phyloP scores from a whole-genome alignment of 225 moss, liverwort and hornwort genomes.

The Asterella californica region DNA sequence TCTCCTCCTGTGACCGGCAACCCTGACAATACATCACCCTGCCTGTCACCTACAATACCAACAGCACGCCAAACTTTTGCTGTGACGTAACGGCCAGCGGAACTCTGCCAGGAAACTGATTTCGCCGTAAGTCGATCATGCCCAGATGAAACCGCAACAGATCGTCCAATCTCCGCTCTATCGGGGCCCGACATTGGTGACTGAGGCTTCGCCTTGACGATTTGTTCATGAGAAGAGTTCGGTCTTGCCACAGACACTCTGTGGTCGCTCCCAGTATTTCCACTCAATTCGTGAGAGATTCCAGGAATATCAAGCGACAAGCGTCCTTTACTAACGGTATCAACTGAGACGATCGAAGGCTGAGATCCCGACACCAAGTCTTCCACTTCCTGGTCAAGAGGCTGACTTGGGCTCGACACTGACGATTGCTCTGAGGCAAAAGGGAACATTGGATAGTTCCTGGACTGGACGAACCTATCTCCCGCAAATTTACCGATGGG shows the following conservation, averaged over 20 bases:
- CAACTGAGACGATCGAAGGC: neutral
- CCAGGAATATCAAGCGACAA: neutral
- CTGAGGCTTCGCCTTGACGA: slow-evolving; percentile 16
- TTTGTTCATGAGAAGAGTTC: neutral
- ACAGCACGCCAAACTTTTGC: slow-evolving; percentile 80
- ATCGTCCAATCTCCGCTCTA: slow-evolving; percentile 22
- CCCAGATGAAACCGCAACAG: slow-evolving; percentile 29
- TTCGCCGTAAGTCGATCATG: slow-evolving; percentile 42
- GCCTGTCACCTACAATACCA: slow-evolving; percentile 38
- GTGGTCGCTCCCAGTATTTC: neutral
- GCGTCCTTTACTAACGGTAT: neutral
- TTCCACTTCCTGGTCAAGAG: neutral
- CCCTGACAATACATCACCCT: slow-evolving; percentile 13
- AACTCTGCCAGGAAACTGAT: slow-evolving; percentile 43
- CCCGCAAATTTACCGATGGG: slow-evolving; percentile 52
- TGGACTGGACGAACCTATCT: slow-evolving; percentile 27
- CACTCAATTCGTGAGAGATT: neutral
- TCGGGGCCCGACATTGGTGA: slow-evolving; percentile 29
- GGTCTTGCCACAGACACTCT: slow-evolving; percentile 4
- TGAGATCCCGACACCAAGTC: neutral
- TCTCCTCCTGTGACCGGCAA: slow-evolving; percentile 21
- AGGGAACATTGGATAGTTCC: neutral
- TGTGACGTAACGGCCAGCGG: slow-evolving; percentile 38
- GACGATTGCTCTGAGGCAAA: slow-evolving; percentile 3
- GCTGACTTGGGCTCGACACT: slow-evolving; percentile 1